A percentile compares a stretch with the other conserved stretches of the same genome.
Evolutionary conservation across 2,329 filamentous ascomycete genomes (phyloP).

Genomic region (Hymenotorrendiella dingleyae): DNA sequence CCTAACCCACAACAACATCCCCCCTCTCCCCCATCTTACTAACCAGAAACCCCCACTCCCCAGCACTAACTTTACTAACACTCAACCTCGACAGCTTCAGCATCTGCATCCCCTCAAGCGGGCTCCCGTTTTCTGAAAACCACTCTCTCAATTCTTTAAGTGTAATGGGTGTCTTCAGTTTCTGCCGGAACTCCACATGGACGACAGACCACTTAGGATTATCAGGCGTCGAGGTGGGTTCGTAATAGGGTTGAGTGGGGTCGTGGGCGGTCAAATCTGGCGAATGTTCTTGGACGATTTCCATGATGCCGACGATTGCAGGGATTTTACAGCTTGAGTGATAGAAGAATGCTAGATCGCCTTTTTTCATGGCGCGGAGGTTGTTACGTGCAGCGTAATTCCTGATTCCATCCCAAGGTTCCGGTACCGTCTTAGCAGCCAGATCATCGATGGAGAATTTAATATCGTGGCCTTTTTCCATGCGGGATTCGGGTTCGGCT

Average conservation of each 20-base stretch:
- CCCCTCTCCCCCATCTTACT: conserved; percentile 33
- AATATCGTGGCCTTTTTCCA: conserved; percentile 83
- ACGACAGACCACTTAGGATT: conserved; percentile 84
- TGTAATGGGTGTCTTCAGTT: conserved; percentile 66
- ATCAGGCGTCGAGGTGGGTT: conserved; percentile 63
- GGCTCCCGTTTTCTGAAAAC: conserved; percentile 44
- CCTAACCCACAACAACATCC: no score
- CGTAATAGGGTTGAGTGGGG: conserved; percentile 72
- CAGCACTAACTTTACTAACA: conserved; percentile 60
- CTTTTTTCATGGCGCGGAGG: conserved; percentile 82
- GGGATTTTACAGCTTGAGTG: conserved; percentile 90
- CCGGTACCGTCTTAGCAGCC: conserved; percentile 62
- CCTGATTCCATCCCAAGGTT: conserved; percentile 76
- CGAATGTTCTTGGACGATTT: conserved; percentile 78
- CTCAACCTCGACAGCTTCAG: conserved; percentile 78
- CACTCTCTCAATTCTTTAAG: conserved; percentile 66
- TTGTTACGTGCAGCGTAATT: conserved; percentile 73
- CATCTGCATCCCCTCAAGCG: conserved; percentile 73
- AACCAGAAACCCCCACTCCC: conserved; percentile 62
- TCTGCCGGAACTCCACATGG: conserved; percentile 79
- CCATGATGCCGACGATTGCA: conserved; percentile 82
- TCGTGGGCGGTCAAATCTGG: conserved; percentile 69
- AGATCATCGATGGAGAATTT: conserved; percentile 94
- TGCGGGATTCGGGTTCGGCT: conserved; percentile 78
- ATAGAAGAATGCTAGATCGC: conserved; percentile 94